These are phyloP conservation scores for Rhizophora apiculata DNA, from an alignment of 345 rosid genomes.

Conservation along the genomic window DNA sequence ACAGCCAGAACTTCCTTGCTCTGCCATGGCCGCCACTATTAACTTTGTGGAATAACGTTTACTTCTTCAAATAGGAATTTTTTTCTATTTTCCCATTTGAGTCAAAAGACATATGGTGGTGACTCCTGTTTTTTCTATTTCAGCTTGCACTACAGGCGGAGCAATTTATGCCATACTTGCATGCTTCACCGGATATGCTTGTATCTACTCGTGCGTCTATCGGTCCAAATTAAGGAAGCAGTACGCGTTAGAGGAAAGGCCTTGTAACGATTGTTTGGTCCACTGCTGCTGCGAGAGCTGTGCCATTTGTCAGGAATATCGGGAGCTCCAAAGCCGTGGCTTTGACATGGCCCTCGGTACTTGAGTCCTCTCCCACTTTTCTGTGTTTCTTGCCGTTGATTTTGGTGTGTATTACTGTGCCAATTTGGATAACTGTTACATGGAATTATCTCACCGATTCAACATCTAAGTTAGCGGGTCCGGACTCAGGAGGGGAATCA, in stretches of 20 bases:
- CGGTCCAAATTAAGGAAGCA: constrained; percentile 29
- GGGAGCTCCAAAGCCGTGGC: constrained; percentile 39
- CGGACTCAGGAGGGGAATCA: too few relatives aligned
- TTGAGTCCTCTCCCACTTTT: neutral
- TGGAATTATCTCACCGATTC: too few relatives aligned
- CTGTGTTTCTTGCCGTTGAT: constrained; percentile 31
- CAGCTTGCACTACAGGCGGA: constrained; percentile 34
- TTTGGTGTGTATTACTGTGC: constrained; percentile 30
- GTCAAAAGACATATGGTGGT: too few relatives aligned
- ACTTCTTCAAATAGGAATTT: too few relatives aligned
- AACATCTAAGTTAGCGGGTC: too few relatives aligned
- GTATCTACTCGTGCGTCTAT: constrained; percentile 20
- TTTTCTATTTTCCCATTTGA: too few relatives aligned
- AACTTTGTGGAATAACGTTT: too few relatives aligned
- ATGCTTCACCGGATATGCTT: neutral
- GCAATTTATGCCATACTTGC: constrained; percentile 17
- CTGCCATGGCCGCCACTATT: too few relatives aligned
- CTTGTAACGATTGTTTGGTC: constrained; percentile 20
- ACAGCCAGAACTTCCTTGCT: too few relatives aligned
- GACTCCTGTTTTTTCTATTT: neutral
- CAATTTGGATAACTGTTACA: neutral
- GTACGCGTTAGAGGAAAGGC: constrained; percentile 16
- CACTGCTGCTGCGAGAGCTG: constrained; percentile 26
- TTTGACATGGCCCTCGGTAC: constrained; percentile 35
- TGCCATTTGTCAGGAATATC: constrained; percentile 35